phyloP scores from a whole-genome alignment of 225 moss, liverwort and hornwort genomes.

The Antitrichia curtipendula region DNA sequence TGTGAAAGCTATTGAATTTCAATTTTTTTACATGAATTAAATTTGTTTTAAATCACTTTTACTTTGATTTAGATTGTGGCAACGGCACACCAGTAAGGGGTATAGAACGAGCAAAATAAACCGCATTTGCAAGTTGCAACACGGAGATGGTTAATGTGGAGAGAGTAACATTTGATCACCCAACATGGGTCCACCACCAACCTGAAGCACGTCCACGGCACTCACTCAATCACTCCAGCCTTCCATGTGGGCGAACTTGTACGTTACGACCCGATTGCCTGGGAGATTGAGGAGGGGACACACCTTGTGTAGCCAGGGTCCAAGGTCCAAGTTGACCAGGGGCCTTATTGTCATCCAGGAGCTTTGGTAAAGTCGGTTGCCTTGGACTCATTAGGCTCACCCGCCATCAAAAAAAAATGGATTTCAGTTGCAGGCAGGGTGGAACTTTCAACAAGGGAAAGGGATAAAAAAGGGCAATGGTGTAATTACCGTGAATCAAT shows the following conservation, averaged over 20 bases:
- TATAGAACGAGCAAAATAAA: neutral
- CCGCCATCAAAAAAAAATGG: too few relatives aligned
- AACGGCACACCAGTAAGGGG: too few relatives aligned
- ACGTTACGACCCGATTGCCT: neutral
- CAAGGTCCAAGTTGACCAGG: neutral
- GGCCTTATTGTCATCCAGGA: neutral
- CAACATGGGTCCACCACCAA: neutral
- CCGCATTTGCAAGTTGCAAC: neutral
- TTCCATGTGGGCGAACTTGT: neutral
- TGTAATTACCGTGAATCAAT: neutral
- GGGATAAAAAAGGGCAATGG: neutral
- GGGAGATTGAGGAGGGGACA: neutral
- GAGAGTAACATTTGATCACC: neutral
- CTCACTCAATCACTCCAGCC: neutral
- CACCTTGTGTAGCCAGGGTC: neutral
- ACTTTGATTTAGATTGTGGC: too few relatives aligned
- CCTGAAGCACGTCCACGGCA: neutral
- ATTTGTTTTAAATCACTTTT: too few relatives aligned
- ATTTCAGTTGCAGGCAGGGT: neutral
- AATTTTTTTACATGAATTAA: too few relatives aligned
- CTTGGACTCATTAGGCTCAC: slow-evolving; percentile 3
- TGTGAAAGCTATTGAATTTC: too few relatives aligned
- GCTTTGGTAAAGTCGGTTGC: slow-evolving; percentile 10
- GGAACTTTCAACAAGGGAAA: neutral
- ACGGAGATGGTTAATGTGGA: neutral